Evolutionary conservation across 129 eudicot genomes (phyloP).

Genomic region (Flaveria robusta): DNA sequence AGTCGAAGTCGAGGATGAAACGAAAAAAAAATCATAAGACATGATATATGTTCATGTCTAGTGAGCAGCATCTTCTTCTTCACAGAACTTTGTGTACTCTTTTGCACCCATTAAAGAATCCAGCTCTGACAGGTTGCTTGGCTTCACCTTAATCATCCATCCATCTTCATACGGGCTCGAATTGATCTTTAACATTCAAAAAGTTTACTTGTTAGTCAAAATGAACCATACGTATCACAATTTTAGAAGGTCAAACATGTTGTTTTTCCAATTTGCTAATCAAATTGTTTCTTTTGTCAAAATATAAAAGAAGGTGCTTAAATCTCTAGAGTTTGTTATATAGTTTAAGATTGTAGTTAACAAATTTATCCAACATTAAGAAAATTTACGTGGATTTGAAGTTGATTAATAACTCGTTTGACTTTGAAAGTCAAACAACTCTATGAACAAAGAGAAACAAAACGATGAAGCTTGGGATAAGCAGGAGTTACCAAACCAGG

Average conservation of each 20-base stretch:
- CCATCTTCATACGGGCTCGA: slow-evolving; percentile 82
- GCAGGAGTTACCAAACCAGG: slow-evolving; percentile 74
- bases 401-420: background rate
- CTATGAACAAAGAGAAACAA: background rate
- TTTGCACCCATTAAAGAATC: slow-evolving; percentile 69
- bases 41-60: slow-evolving; percentile 37
- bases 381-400: background rate
- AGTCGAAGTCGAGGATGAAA: slow-evolving; percentile 7
- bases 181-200: slow-evolving; percentile 54
- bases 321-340: background rate
- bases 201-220: slow-evolving; percentile 19
- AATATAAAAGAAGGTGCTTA: background rate
- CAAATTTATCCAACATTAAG: background rate
- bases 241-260: slow-evolving; percentile 9
- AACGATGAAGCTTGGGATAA: background rate
- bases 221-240: background rate
- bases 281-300: background rate
- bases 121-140: slow-evolving; percentile 76
- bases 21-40: slow-evolving; percentile 31
- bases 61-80: slow-evolving; percentile 85
- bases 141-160: slow-evolving; percentile 99
- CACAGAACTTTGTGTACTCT: slow-evolving; percentile 90
- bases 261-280: background rate
- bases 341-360: background rate
- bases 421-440: background rate